phyloP scores from a whole-genome alignment of 169 alveolate species.

The Plasmodium coatneyi region DNA sequence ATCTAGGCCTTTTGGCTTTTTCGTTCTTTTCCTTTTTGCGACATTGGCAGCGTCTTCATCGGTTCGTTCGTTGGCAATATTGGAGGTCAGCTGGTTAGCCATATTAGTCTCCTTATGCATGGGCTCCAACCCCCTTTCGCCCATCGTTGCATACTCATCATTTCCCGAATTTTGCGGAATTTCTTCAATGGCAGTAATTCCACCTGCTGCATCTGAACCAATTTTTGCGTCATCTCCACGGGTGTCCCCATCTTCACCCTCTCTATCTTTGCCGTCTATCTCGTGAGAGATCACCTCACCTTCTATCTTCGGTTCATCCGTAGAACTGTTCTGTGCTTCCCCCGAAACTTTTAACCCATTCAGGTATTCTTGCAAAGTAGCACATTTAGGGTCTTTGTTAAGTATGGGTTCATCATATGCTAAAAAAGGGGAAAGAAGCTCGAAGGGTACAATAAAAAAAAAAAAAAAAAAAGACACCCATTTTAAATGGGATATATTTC shows the following conservation, averaged over 20 bases:
- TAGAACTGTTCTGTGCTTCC: conserved; percentile 3
- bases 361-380: conserved; percentile 40
- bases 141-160: neutral
- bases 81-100: neutral
- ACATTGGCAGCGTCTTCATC: neutral
- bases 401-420: conserved; percentile 20
- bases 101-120: neutral
- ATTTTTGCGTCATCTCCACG: conserved; percentile 2
- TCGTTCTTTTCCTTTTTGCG: conserved; percentile 8
- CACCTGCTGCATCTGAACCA: neutral
- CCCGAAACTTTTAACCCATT: conserved; percentile 12
- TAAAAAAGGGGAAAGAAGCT: conserved; percentile 10
- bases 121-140: neutral
- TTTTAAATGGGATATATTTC: neutral
- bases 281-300: conserved; percentile 15
- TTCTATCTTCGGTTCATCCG: neutral
- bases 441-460: neutral
- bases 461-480: neutral
- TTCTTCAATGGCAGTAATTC: neutral
- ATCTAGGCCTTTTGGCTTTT: conserved; percentile 5
- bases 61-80: neutral
- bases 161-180: neutral
- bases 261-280: neutral
- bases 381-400: conserved; percentile 11
- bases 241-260: neutral